phyloP scores from a whole-genome alignment of 1,284 basidiomycete species.

The Apiotrichum laibachii region DNA sequence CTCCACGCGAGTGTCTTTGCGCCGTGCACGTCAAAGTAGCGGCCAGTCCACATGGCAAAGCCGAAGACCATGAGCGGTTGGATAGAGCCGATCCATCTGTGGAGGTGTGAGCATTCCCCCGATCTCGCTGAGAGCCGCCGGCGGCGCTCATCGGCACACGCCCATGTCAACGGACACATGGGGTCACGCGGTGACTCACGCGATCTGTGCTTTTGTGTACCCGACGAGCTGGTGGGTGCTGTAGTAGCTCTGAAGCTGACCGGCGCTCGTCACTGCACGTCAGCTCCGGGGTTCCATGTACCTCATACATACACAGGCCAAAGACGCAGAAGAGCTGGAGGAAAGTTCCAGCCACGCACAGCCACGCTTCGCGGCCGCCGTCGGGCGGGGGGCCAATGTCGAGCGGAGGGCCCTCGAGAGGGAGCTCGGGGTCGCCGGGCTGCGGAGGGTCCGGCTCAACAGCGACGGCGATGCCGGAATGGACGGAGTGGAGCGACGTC shows the following conservation, averaged over 20 bases:
- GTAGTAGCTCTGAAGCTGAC: slow-evolving; percentile 29
- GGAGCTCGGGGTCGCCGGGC: slow-evolving; percentile 4
- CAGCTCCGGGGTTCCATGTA: not conserved
- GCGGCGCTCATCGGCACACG: too few species aligned
- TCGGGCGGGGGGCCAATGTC: slow-evolving; percentile 29
- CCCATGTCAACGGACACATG: slow-evolving; percentile 7
- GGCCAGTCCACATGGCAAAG: slow-evolving; percentile 21
- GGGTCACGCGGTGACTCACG: slow-evolving; percentile 23
- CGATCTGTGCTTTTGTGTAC: slow-evolving; percentile 19
- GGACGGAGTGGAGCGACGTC: not conserved
- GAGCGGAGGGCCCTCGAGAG: not conserved
- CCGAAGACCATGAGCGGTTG: slow-evolving; percentile 24
- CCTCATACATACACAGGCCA: slow-evolving; percentile 23
- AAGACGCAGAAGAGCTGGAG: slow-evolving; percentile 32
- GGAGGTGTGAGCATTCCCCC: not conserved
- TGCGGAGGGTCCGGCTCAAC: slow-evolving; percentile 6
- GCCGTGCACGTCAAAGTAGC: slow-evolving; percentile 31
- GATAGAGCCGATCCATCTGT: slow-evolving; percentile 24
- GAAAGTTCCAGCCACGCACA: slow-evolving; percentile 26
- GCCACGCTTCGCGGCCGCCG: slow-evolving; percentile 31
- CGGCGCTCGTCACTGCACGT: slow-evolving; percentile 25
- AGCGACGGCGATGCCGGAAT: not conserved
- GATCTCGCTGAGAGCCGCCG: too few species aligned
- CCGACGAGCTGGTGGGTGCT: slow-evolving; percentile 19
- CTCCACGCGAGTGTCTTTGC: slow-evolving; percentile 7